A percentile compares a stretch with the other conserved stretches of the same genome.
These are phyloP conservation scores for Selenicereus undatus DNA, from an alignment of 148 eudicot species.

Conservation along the genomic window DNA sequence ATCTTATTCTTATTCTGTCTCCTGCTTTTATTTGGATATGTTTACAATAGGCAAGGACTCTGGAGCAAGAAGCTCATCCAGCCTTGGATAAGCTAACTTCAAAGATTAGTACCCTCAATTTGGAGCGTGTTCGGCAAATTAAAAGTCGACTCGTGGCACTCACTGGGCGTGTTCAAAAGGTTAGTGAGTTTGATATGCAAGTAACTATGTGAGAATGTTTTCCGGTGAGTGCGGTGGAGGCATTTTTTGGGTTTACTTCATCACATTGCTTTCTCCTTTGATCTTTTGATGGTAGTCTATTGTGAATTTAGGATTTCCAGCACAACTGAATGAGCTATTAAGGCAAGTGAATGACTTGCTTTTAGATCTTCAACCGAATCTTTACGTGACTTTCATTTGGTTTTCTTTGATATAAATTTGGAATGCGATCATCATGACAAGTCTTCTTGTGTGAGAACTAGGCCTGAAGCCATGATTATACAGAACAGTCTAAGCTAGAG, in stretches of 20 bases:
- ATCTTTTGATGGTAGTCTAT: not conserved
- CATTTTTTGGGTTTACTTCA: not conserved
- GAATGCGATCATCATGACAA: not conserved
- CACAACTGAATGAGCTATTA: not conserved
- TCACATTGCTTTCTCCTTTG: not conserved
- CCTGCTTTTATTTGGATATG: conserved; percentile 14
- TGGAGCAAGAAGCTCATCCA: conserved; percentile 99
- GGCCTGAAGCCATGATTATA: not conserved
- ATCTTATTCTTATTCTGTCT: not conserved
- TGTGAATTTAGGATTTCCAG: not conserved
- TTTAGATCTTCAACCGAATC: not conserved
- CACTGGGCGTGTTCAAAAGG: conserved; percentile 99
- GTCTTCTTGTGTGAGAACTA: too few relatives aligned
- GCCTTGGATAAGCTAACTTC: conserved; percentile 96
- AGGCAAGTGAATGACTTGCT: not conserved
- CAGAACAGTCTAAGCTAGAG: not conserved
- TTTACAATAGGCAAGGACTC: conserved; percentile 69
- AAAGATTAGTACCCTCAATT: conserved; percentile 91
- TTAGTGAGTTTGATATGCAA: conserved; percentile 9
- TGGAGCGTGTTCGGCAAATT: conserved; percentile 97
- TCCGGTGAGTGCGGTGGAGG: not conserved
- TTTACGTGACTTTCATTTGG: not conserved
- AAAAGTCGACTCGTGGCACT: conserved; percentile 96
- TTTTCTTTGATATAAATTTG: not conserved
- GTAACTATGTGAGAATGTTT: not conserved